Base-by-base conservation (phyloP, 1,284 basidiomycete species). In the Leccinum fuscescens region DNA sequence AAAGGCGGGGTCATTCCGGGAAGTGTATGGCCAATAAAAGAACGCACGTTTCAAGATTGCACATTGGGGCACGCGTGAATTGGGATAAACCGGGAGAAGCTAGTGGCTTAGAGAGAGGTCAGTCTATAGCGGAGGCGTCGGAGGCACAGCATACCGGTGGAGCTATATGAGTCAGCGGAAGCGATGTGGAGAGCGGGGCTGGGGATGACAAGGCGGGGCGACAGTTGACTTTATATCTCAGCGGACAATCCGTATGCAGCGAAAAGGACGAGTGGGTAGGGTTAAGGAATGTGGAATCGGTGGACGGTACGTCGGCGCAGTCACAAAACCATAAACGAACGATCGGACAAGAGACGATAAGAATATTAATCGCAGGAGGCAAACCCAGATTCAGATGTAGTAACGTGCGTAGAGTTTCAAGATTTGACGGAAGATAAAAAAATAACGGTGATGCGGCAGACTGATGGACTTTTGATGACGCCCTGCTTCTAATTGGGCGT, bases 21-120 rank as follows among this genome's bases (percentile, higher is more conserved):
- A 58, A 57, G 17, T 24, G 58, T 24, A 59, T 46, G n/a, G 50
- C 29, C 53, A 66, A 59, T 59, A 53, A 62, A 60, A 48, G 55
- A 53, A 81, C 86, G 59, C 65, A 90, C 89, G 88, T 90, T 71
- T 85, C 81, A 64, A 88, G 82, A 69, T 85, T 83, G 78, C 89
- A 91, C 89, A 91, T 20, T 90, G 67, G 66, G 60, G 63, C 57
- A 58, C 59, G 64, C 44, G 50, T 51, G 35, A 62, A 66, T 59
- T 55, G 64, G 59, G 61, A 59, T 57, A 58, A 57, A 57, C 58
- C 57, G 64, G 61, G 56, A 58, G 60, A 65, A 61, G 61, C 29
- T 29, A 64, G 62, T 59, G 61, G 62, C 64, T 67, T 67, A 60
- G n/a, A 55, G 59, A 62, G 58, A 29, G 59, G 14, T 69, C 50